Evolutionary conservation across 2,329 filamentous ascomycete genomes (phyloP), one percentile per base, ranked within the genome.

Genomic region (Corniculantispora saksenae): DNA sequence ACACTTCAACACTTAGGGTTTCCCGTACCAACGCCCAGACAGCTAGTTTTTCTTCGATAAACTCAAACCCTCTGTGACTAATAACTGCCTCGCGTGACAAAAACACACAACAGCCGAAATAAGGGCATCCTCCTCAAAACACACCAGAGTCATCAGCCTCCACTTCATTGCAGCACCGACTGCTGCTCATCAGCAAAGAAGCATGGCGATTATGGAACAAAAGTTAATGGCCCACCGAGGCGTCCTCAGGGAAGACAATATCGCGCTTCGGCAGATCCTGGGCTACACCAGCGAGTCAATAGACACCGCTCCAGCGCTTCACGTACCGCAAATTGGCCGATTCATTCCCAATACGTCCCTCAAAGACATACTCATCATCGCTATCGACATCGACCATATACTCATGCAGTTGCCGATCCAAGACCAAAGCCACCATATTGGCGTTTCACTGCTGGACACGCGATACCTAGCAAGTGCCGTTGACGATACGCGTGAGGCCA

Each of bases 201-300:
- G 32, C 32, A 32, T 32, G 10, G 32, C 32, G 32, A 32, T 32
- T 32, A 32, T 32, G 32, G 32, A 32, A 32, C 32, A 32, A 32
- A 32, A 32, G 32, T 43, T 19, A 43, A 43, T 2, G 12, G 38
- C 12, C 38, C 67, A 71, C 43, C 67, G 48, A 19, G 67, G 68
- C n/a, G 67, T 70, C 56, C 61, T 71, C 5, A 66, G 66, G 7
- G 69, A 70, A 23, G 69, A 71, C 47, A 70, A 66, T 45, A 40
- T 69, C 48, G 63, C 57, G 35, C 63, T 71, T 15, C 54, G 70
- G 55, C 62, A 69, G 48, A 66, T 69, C 25, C 29, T 70, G 5
- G 69, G 70, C 5, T 69, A 70, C 53, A 47, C 54, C 61, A 50
- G 32, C 2, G 63, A 67, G 32, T 51, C 50, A 32, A 25, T 55